Percentiles rank a stretch among this genome's conserved stretches.
These are phyloP conservation scores for Metarhizium album DNA, from an alignment of 2,329 filamentous ascomycete species.

Conservation along the genomic window DNA sequence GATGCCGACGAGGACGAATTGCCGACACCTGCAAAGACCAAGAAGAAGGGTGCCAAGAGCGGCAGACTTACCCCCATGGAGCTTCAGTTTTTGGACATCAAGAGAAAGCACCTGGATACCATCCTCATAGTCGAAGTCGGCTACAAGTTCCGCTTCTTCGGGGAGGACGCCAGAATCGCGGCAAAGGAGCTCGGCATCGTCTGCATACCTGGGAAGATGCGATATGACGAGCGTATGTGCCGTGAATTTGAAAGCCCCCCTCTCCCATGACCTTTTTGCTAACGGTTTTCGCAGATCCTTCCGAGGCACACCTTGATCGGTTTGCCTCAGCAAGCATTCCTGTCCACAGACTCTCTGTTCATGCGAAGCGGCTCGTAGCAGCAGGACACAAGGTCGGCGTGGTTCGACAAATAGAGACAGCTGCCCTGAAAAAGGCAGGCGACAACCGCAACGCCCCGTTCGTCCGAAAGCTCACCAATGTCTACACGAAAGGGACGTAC, in stretches of 20 bases:
- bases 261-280: slow-evolving; percentile 1
- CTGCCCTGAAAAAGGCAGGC: slow-evolving; percentile 86
- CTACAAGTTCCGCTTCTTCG: slow-evolving; percentile 97
- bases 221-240: slow-evolving; percentile 74
- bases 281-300: slow-evolving; percentile 47
- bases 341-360: slow-evolving; percentile 80
- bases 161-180: slow-evolving; percentile 82
- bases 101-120: slow-evolving; percentile 81
- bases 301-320: slow-evolving; percentile 80
- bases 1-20: slow-evolving; percentile 46
- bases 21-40: slow-evolving; percentile 34
- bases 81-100: slow-evolving; percentile 86
- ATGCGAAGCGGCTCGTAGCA: slow-evolving; percentile 83
- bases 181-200: slow-evolving; percentile 89
- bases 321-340: slow-evolving; percentile 96
- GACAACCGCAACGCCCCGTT: slow-evolving; percentile 93
- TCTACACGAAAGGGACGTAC: slow-evolving; percentile 97
- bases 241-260: background rate
- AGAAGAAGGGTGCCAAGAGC: slow-evolving; percentile 60
- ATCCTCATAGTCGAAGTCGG: slow-evolving; percentile 89
- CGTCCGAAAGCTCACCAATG: slow-evolving; percentile 81
- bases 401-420: slow-evolving; percentile 88
- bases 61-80: slow-evolving; percentile 91
- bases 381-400: slow-evolving; percentile 95
- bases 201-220: slow-evolving; percentile 89